These are phyloP conservation scores for Pharus latifolius DNA, from an alignment of 176 grass and related monocot species.

Conservation along the genomic window DNA sequence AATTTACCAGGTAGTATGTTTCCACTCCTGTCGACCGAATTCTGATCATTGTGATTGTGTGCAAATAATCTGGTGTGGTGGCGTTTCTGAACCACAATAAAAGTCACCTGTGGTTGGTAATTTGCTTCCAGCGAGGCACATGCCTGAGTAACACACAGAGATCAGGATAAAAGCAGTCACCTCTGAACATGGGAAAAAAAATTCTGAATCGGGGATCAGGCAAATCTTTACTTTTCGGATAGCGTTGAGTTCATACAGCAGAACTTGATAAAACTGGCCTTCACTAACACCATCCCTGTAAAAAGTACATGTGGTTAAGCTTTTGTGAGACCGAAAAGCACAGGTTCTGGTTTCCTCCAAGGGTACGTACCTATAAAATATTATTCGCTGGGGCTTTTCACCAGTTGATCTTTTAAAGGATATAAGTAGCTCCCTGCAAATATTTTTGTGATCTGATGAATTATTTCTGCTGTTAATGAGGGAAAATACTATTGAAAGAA, in stretches of 20 bases:
- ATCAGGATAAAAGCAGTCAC: not conserved
- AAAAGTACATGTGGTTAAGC: not conserved
- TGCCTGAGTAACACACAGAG: conserved; percentile 30
- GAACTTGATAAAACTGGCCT: conserved; percentile 65
- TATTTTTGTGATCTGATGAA: not conserved
- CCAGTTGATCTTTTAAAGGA: conserved; percentile 59
- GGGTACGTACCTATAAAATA: conserved; percentile 53
- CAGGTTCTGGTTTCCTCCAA: not conserved
- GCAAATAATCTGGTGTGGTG: conserved; percentile 69
- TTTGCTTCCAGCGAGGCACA: conserved; percentile 55
- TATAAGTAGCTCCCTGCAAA: conserved; percentile 49
- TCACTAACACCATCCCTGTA: conserved; percentile 63
- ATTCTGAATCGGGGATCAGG: not conserved
- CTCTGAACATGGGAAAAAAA: not conserved
- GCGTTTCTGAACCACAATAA: conserved; percentile 64
- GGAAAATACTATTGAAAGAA: not conserved
- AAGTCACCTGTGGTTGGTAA: conserved; percentile 62
- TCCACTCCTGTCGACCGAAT: conserved; percentile 41
- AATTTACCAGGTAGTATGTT: conserved; percentile 62
- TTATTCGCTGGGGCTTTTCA: conserved; percentile 41
- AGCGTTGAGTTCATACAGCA: conserved; percentile 49
- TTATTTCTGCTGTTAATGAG: not conserved
- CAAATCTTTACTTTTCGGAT: conserved; percentile 38
- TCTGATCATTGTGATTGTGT: conserved; percentile 39
- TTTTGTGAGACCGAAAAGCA: not conserved